Percentiles rank a stretch among this genome's conserved stretches.
These are phyloP conservation scores for Magnusiomyces ingens DNA, from an alignment of 1,139 yeast species.

Conservation along the genomic window DNA sequence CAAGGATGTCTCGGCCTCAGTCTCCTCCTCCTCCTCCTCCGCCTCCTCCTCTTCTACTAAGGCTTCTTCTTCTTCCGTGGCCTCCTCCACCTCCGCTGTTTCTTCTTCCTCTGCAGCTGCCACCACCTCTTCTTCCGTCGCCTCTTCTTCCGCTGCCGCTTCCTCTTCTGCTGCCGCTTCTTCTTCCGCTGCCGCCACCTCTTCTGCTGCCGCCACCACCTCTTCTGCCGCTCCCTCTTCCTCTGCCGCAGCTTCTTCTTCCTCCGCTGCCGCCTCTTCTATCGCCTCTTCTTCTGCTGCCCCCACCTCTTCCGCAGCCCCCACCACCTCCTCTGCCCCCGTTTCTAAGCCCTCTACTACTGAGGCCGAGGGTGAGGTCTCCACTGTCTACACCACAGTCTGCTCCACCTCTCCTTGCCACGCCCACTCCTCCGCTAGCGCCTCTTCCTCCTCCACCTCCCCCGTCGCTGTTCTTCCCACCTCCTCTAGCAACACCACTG, in stretches of 20 bases:
- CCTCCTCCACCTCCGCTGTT: slow-evolving; percentile 7
- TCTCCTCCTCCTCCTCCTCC: slow-evolving; percentile 30
- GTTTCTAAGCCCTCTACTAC: no score
- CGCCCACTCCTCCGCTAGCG: no score
- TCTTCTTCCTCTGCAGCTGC: slow-evolving; percentile 21
- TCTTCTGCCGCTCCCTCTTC: not conserved
- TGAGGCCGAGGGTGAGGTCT: no score
- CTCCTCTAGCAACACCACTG: no score
- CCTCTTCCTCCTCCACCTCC: no score
- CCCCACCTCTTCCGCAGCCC: not conserved
- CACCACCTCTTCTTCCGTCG: slow-evolving; percentile 18
- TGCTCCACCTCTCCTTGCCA: no score
- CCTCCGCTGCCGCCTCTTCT: not conserved
- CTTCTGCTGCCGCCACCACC: not conserved
- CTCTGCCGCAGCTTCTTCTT: not conserved
- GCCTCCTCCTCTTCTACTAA: slow-evolving; percentile 31
- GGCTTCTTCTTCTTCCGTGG: slow-evolving; percentile 15
- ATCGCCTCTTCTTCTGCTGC: not conserved
- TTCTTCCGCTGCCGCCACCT: not conserved
- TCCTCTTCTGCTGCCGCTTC: slow-evolving; percentile 19
- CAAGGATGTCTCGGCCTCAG: slow-evolving; percentile 32
- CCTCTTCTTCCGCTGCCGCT: slow-evolving; percentile 21
- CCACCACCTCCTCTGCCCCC: not conserved
- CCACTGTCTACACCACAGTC: no score
- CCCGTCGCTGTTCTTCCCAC: no score